Conservation (phyloP, 805 yeast species). For the Metschnikowia aberdeeniae region DNA sequence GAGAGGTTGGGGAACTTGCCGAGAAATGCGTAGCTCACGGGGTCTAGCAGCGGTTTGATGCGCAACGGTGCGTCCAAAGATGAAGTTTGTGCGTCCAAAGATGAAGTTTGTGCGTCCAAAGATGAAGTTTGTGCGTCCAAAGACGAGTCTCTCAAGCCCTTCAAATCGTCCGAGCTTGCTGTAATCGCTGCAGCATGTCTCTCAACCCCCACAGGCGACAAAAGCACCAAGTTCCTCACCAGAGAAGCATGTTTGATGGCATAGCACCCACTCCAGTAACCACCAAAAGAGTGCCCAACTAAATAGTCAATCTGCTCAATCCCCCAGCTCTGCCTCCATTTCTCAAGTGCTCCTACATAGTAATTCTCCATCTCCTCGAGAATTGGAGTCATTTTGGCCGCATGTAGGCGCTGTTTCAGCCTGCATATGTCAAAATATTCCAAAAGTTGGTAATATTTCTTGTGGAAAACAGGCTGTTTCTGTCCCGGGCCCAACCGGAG, state of each 20-base stretch:
- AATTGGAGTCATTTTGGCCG: conserved; percentile 33
- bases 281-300: conserved; percentile 79
- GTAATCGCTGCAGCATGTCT: conserved; percentile 59
- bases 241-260: conserved; percentile 53
- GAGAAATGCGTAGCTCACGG: conserved; percentile 42
- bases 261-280: conserved; percentile 64
- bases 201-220: conserved; percentile 80
- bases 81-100: conserved; percentile 1
- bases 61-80: conserved; percentile 2
- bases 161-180: conserved; percentile 9
- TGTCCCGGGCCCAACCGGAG: conserved; percentile 21
- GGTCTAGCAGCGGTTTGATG: conserved; percentile 25
- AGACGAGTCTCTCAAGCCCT: background rate
- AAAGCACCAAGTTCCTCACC: conserved; percentile 52
- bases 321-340: conserved; percentile 52
- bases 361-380: conserved; percentile 48
- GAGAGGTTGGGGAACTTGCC: conserved; percentile 45
- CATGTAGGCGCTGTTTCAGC: conserved; percentile 27
- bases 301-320: conserved; percentile 54
- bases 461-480: conserved; percentile 26
- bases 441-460: conserved; percentile 38
- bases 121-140: background rate
- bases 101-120: too few species aligned
- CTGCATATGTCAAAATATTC: conserved; percentile 30
- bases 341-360: conserved; percentile 57